Conservation (phyloP, 768 basidiomycete species). For the Termitomyces sp. region DNA sequence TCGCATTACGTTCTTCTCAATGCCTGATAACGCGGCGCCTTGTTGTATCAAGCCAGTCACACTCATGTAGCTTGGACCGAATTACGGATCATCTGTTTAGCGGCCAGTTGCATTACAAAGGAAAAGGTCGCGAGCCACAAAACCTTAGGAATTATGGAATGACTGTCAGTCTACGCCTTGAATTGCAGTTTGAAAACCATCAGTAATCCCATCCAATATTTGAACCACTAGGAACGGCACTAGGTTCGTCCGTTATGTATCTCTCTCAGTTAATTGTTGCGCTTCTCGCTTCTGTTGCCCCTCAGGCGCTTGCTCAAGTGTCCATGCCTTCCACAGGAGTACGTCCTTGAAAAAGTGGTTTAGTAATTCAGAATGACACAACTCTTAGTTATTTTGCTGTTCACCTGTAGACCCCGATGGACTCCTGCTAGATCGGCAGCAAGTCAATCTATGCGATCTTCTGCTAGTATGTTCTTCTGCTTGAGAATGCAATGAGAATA, state of each 20-base stretch:
- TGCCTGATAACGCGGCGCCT: too few relatives aligned
- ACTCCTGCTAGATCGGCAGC: background rate
- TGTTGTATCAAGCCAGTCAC: too few relatives aligned
- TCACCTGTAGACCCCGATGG: too few relatives aligned
- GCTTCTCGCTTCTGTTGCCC: background rate
- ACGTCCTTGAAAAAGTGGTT: background rate
- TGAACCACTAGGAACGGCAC: too few relatives aligned
- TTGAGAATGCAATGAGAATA: background rate
- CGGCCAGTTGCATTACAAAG: too few relatives aligned
- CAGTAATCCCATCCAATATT: background rate
- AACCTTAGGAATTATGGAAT: background rate
- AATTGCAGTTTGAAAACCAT: background rate
- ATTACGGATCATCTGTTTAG: too few relatives aligned
- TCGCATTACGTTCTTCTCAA: too few relatives aligned
- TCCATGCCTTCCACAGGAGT: background rate
- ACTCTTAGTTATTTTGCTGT: background rate
- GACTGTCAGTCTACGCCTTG: background rate
- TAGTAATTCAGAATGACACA: background rate
- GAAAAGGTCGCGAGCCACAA: background rate
- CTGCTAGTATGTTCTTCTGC: background rate
- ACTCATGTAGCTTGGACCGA: too few relatives aligned
- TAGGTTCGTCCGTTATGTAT: background rate
- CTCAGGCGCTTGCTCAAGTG: background rate
- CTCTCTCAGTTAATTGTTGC: background rate
- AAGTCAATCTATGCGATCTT: background rate